Percentiles rank a stretch among this genome's conserved stretches.
These are phyloP conservation scores for Diplodia sapinea DNA, from an alignment of 2,329 filamentous ascomycete genomes.

Conservation along the genomic window DNA sequence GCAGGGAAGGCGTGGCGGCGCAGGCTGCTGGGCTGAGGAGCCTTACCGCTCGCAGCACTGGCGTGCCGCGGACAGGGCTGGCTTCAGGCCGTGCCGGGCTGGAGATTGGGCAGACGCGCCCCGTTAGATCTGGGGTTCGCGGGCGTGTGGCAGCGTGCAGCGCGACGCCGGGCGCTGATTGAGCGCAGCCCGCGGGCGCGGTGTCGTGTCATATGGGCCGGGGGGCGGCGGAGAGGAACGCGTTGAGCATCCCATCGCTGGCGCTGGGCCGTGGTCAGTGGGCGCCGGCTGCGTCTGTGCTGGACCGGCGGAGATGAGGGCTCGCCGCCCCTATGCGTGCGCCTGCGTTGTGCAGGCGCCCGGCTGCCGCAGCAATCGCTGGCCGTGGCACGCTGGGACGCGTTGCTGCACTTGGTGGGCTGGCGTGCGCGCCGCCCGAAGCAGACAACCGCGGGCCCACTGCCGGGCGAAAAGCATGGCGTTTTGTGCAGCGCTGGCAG, in stretches of 20 bases:
- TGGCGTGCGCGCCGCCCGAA: conserved; percentile 24
- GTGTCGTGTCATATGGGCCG: conserved; percentile 27
- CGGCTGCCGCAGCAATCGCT: conserved; percentile 3
- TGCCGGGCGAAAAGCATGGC: conserved; percentile 30
- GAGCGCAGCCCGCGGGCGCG: conserved; percentile 10
- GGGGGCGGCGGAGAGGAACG: conserved; percentile 28
- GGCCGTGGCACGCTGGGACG: conserved; percentile 28
- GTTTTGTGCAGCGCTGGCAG: conserved; percentile 28
- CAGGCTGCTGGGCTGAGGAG: conserved; percentile 21
- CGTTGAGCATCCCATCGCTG: conserved; percentile 8
- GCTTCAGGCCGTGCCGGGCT: conserved; percentile 9
- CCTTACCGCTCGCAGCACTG: conserved; percentile 25
- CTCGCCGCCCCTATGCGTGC: conserved; percentile 24
- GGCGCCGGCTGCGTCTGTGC: conserved; percentile 3
- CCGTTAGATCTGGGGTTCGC: conserved; percentile 27
- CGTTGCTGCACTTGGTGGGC: conserved; percentile 6
- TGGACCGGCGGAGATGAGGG: conserved; percentile 25
- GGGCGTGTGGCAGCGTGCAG: conserved; percentile 24
- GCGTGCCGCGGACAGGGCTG: conserved; percentile 26
- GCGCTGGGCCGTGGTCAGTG: not conserved
- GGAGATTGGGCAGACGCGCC: conserved; percentile 27
- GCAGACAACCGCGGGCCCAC: conserved; percentile 21
- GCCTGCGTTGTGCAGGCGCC: conserved; percentile 21
- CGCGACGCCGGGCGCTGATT: conserved; percentile 21
- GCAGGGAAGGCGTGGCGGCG: conserved; percentile 26